A percentile compares a stretch with the other conserved stretches of the same genome.
These are phyloP conservation scores for Pontederia crassipes DNA, from an alignment of 176 grass and related monocot genomes.

Conservation along the genomic window DNA sequence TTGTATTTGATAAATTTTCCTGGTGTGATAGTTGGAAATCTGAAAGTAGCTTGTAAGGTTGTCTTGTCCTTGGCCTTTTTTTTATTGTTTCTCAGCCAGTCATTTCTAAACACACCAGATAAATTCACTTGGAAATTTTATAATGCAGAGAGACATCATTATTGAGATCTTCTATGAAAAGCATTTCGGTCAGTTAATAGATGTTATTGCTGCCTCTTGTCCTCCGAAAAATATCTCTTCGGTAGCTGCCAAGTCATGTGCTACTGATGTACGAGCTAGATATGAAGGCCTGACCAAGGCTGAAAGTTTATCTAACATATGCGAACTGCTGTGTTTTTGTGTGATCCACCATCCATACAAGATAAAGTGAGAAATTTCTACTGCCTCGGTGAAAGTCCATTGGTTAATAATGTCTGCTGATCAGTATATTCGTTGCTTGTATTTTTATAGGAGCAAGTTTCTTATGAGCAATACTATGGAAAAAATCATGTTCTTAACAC, in stretches of 20 bases:
- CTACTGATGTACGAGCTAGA: slow-evolving; percentile 25
- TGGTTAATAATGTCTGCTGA: not conserved
- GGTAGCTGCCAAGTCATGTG: slow-evolving; percentile 19
- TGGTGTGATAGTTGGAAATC: slow-evolving; percentile 11
- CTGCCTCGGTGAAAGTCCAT: not conserved
- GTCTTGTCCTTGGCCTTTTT: not conserved
- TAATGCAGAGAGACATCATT: slow-evolving; percentile 45
- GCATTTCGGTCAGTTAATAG: slow-evolving; percentile 54
- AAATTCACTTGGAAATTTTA: not conserved
- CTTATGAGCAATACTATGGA: slow-evolving; percentile 45
- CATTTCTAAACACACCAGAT: not conserved
- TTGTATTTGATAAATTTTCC: slow-evolving; percentile 9
- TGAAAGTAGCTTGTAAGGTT: slow-evolving; percentile 9
- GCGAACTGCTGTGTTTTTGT: slow-evolving; percentile 67
- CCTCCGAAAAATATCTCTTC: slow-evolving; percentile 23
- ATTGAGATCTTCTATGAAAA: slow-evolving; percentile 53
- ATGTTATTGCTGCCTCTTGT: slow-evolving; percentile 53
- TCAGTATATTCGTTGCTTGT: not conserved
- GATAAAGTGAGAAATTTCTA: slow-evolving; percentile 53
- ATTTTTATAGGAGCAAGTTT: slow-evolving; percentile 47
- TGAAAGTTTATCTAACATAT: slow-evolving; percentile 67
- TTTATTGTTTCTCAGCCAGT: not conserved
- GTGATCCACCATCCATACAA: slow-evolving; percentile 44
- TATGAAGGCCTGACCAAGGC: slow-evolving; percentile 22
- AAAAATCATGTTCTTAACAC: slow-evolving; percentile 64